Evolutionary conservation across 1,139 yeast species (phyloP), one percentile per base, ranked within the genome.

Genomic region (Candida tetrigidarum): DNA sequence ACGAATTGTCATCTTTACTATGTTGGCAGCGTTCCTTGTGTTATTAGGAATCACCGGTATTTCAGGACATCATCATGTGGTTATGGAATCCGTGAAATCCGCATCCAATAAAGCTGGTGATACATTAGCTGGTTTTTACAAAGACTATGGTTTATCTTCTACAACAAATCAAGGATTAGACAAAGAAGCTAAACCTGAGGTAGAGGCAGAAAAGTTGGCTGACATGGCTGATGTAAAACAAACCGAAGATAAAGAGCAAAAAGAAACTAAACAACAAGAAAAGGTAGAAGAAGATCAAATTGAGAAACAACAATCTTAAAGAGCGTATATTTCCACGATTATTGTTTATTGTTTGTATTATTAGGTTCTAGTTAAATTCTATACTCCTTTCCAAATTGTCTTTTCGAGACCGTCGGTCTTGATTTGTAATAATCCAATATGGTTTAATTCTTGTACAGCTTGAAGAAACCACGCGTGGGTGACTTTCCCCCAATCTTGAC

Each of bases 331-430:
- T n/a, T n/a, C n/a, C n/a, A n/a, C n/a, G n/a, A 7, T 29, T 3
- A 7, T 14, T 29, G 11, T 30, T 18, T 11, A 15, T 43, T 55
- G n/a, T n/a, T n/a, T n/a, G n/a, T n/a, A n/a, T n/a, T n/a, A n/a
- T n/a, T n/a, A n/a, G n/a, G n/a, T n/a, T n/a, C n/a, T n/a, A n/a
- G n/a, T n/a, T n/a, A n/a, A n/a, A n/a, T n/a, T n/a, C n/a, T n/a
- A 69, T 18, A 71, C 60, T 26, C 73, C 73, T 52, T 64, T 69
- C 79, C 79, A 74, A 10, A 72, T 58, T 22, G 72, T 67, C 51
- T 72, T 74, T 52, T 74, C 79, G 44, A 74, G 60, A 10, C 76
- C 78, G 54, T 73, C 69, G 4, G 76, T 62, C 51, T 73, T 74
- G 47, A 72, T 76, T 50, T 67, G 69, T 32, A 74, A 51, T 26